These are phyloP conservation scores for Sisymbrium irio DNA, from an alignment of 345 rosid genomes.

Conservation along the genomic window DNA sequence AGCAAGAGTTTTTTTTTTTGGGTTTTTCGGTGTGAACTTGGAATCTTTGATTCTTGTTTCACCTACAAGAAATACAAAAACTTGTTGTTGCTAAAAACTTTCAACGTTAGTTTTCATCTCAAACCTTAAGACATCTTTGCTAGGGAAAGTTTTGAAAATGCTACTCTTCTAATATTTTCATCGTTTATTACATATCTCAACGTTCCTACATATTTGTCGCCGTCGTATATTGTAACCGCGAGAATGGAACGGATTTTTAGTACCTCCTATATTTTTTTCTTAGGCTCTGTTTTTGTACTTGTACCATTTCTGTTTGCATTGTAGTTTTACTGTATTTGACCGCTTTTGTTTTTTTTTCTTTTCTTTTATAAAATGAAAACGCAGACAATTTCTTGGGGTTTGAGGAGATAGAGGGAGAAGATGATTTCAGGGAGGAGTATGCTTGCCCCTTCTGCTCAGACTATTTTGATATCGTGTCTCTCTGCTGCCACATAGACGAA, in stretches of 20 bases:
- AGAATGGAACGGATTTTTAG: constrained; percentile 32
- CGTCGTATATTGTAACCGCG: neutral
- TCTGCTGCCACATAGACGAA: constrained; percentile 94
- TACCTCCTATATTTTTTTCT: neutral
- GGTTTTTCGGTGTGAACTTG: neutral
- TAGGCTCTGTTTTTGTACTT: constrained; percentile 16
- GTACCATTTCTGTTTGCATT: neutral
- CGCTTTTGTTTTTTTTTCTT: neutral
- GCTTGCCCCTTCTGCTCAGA: constrained; percentile 96
- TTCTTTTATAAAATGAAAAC: constrained; percentile 7
- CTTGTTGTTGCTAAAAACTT: neutral
- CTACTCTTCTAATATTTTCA: neutral
- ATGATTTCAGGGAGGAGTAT: constrained; percentile 91
- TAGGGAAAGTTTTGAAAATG: neutral
- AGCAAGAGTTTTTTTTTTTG: neutral
- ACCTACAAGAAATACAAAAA: constrained; percentile 19
- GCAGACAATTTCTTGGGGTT: constrained; percentile 87
- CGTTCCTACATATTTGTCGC: neutral
- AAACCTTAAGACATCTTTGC: neutral
- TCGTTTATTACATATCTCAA: constrained; percentile 11
- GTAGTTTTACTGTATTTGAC: neutral
- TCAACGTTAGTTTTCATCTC: constrained; percentile 9
- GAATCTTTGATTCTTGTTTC: constrained; percentile 27
- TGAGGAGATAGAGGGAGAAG: constrained; percentile 91
- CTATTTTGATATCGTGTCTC: constrained; percentile 80